phyloP scores from a whole-genome alignment of 164 flowering plant species.

The Vitis vinifera region ASM3070453v1 NC_081811.1:4916501-4917000 shows the following conservation, averaged over 20 bases:
- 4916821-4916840: slow-evolving; percentile 85
- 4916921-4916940: slow-evolving; percentile 47
- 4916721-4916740: slow-evolving; percentile 74
- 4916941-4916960: slow-evolving; percentile 17
- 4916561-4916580: slow-evolving; percentile 36
- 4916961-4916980: slow-evolving; percentile 77
- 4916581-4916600: slow-evolving; percentile 89
- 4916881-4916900: slow-evolving; percentile 70
- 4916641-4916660: slow-evolving; percentile 17
- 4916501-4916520: slow-evolving; percentile 66
- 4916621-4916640: slow-evolving; percentile 20
- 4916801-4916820: slow-evolving; percentile 64
- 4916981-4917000: slow-evolving; percentile 39
- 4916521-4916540: slow-evolving; percentile 52
- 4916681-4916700: slow-evolving; percentile 96
- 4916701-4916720: slow-evolving; percentile 72
- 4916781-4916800: slow-evolving; percentile 58
- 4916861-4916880: slow-evolving; percentile 73
- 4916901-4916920: slow-evolving; percentile 59
- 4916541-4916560: slow-evolving; percentile 85
- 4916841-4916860: slow-evolving; percentile 66
- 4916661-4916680: slow-evolving; percentile 54
- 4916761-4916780: slow-evolving; percentile 33
- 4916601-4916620: slow-evolving; percentile 78
- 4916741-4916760: slow-evolving; percentile 82